phyloP scores from a whole-genome alignment of 2,329 filamentous ascomycete genomes.

The Lasiodiplodia gonubiensis region DNA sequence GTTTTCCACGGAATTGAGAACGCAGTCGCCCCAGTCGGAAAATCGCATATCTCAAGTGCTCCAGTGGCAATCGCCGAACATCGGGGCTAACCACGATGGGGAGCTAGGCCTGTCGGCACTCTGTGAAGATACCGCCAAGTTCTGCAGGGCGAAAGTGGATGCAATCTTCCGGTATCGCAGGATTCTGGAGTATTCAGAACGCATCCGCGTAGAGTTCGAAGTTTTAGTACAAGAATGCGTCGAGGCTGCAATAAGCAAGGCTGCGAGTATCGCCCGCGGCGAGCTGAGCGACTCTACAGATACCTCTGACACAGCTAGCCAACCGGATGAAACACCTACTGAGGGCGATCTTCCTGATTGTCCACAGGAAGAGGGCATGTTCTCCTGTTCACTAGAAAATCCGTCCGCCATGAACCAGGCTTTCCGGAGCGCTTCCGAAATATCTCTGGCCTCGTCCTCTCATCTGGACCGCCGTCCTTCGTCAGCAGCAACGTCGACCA shows the following conservation, averaged over 20 bases:
- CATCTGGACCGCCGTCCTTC: slow-evolving; percentile 59
- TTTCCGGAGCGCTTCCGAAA: slow-evolving; percentile 61
- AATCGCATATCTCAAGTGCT: slow-evolving; percentile 91
- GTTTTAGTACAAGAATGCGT: slow-evolving; percentile 95
- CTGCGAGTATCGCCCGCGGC: slow-evolving; percentile 83
- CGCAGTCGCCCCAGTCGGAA: slow-evolving; percentile 94
- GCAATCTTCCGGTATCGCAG: slow-evolving; percentile 88
- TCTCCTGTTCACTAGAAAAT: slow-evolving; percentile 64
- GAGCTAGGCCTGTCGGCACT: slow-evolving; percentile 86
- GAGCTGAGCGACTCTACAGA: slow-evolving; percentile 77
- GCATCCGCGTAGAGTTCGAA: slow-evolving; percentile 92
- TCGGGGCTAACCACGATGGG: slow-evolving; percentile 84
- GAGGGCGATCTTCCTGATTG: slow-evolving; percentile 47
- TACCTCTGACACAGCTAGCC: slow-evolving; percentile 23
- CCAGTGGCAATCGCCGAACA: slow-evolving; percentile 95
- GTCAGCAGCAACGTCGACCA: slow-evolving; percentile 74
- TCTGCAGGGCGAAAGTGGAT: slow-evolving; percentile 88
- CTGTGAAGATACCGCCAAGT: slow-evolving; percentile 87
- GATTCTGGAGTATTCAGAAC: slow-evolving; percentile 94
- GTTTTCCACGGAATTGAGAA: slow-evolving; percentile 77
- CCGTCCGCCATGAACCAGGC: slow-evolving; percentile 63
- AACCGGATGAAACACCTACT: slow-evolving; percentile 31
- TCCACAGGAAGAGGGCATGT: slow-evolving; percentile 62
- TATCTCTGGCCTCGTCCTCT: slow-evolving; percentile 46
- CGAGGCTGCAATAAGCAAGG: slow-evolving; percentile 86